A percentile compares a stretch with the other conserved stretches of the same genome.
phyloP scores from a whole-genome alignment of 306 rosid genomes.

The Alnus glutinosa region DNA sequence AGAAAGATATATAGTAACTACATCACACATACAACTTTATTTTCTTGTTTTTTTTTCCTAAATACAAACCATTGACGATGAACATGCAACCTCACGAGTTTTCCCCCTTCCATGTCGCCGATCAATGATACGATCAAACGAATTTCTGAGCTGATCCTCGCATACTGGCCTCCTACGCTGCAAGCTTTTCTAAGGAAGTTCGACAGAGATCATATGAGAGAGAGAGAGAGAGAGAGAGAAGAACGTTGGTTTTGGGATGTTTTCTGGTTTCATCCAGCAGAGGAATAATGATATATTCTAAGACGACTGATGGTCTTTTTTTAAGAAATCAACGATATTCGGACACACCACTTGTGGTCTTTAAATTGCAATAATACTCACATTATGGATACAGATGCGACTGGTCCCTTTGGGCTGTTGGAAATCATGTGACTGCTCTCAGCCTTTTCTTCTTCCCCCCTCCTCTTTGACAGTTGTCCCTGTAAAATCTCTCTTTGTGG shows the following conservation, averaged over 20 bases:
- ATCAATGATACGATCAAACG: slow-evolving; percentile 22
- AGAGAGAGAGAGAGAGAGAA: slow-evolving; percentile 5
- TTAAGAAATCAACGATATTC: slow-evolving; percentile 30
- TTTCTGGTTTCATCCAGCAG: slow-evolving; percentile 32
- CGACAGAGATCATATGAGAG: background rate
- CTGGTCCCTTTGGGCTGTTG: slow-evolving; percentile 52
- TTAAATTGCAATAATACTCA: slow-evolving; percentile 48
- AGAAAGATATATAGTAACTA: background rate
- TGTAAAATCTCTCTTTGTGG: slow-evolving; percentile 3
- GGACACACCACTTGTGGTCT: slow-evolving; percentile 46
- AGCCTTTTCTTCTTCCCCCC: slow-evolving; percentile 23
- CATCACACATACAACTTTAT: background rate
- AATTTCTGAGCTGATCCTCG: slow-evolving; percentile 3
- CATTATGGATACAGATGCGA: slow-evolving; percentile 60
- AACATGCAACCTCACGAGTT: background rate
- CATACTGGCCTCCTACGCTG: background rate
- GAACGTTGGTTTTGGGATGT: slow-evolving; percentile 18
- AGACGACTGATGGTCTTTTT: slow-evolving; percentile 19
- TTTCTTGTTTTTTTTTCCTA: background rate
- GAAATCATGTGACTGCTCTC: slow-evolving; percentile 55
- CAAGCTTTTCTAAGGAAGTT: slow-evolving; percentile 5
- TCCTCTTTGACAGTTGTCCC: slow-evolving; percentile 47
- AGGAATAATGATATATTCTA: slow-evolving; percentile 31
- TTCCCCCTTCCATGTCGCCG: slow-evolving; percentile 9
- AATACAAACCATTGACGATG: slow-evolving; percentile 32